Evolutionary conservation across 2,329 filamentous ascomycete species (phyloP).

Genomic region (Pseudogymnoascus sp.): DNA sequence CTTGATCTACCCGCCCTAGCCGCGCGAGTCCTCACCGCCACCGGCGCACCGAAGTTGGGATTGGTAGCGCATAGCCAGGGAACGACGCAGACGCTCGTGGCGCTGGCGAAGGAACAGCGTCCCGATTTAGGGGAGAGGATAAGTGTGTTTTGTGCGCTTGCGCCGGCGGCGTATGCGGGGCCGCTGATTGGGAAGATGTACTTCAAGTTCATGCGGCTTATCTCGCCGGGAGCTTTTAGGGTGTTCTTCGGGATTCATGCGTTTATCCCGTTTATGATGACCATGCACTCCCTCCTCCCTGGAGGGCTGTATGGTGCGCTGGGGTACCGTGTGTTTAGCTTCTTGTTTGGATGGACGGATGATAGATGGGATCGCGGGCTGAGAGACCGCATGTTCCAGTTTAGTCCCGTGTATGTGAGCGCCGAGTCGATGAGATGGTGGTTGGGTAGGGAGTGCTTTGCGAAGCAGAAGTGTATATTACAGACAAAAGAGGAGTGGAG

Average conservation of each 20-base stretch:
- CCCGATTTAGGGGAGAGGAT: slow-evolving; percentile 76
- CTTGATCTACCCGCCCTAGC: slow-evolving; percentile 78
- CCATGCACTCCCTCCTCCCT: slow-evolving; percentile 61
- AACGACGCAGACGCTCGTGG: slow-evolving; percentile 80
- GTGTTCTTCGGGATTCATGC: slow-evolving; percentile 84
- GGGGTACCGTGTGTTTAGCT: slow-evolving; percentile 83
- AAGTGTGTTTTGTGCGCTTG: slow-evolving; percentile 83
- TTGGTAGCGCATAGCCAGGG: slow-evolving; percentile 86
- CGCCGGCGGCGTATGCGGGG: slow-evolving; percentile 84
- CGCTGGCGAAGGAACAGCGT: slow-evolving; percentile 80
- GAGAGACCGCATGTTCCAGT: slow-evolving; percentile 79
- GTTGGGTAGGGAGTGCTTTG: slow-evolving; percentile 81
- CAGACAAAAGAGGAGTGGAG: slow-evolving; percentile 64
- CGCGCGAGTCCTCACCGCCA: slow-evolving; percentile 71
- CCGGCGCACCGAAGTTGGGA: slow-evolving; percentile 73
- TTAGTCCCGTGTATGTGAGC: slow-evolving; percentile 82
- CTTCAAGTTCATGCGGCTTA: slow-evolving; percentile 82
- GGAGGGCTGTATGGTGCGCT: slow-evolving; percentile 66
- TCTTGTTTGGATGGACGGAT: slow-evolving; percentile 84
- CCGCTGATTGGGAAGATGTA: slow-evolving; percentile 79
- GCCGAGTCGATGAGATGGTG: slow-evolving; percentile 93
- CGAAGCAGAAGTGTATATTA: slow-evolving; percentile 77
- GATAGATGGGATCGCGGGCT: slow-evolving; percentile 73
- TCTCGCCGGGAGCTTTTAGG: slow-evolving; percentile 68
- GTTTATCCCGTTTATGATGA: slow-evolving; percentile 92